Base-by-base conservation (phyloP, 805 yeast genomes). In the Wickerhamiella australiensis region DNA sequence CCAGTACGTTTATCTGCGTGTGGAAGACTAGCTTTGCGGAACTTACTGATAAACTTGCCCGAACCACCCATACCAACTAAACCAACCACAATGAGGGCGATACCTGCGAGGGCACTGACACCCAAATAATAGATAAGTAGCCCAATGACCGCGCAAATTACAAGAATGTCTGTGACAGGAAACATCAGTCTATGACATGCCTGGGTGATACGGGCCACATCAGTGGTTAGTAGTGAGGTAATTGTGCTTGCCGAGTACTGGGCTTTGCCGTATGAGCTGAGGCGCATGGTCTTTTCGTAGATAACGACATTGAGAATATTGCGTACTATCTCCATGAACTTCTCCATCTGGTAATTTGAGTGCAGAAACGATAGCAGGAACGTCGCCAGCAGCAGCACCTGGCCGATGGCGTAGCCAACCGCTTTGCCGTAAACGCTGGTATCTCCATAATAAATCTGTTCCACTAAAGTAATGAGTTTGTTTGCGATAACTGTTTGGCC, bases 171-270 rank as follows among this genome's bases (percentile, higher is more conserved):
- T 11, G 57, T 46, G 8, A 57, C 18, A 3, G 57, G 40, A 37
- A 53, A 37, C 17, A 54, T 47, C 2, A 58, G 54, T 60, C 60
- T 56, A 18, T 60, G 51, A 1, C 54, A 45, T 1, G 61, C 61
- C 46, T 84, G 65, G 63, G 85, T 95, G 29, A 87, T 72, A 59
- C 95, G 77, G 13, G 88, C 75, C 35, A 86, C 68, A 61, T 87
- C 96, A 2, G 94, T 79, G 53, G 92, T 84, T 62, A 86, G 75
- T 62, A 85, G 65, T 8, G 87, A 78, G 26, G 94, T 84, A 50
- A 87, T 74, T 52, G 75, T 77, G 40, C 90, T 81, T 22, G 77
- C 72, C 1, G 94, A 79, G 59, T 67, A 84, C 52, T 73, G 68
- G 54, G 74, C 74, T 48, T 73, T 73, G 2, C 88, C 75, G 45